phyloP scores from a whole-genome alignment of 2,329 filamentous ascomycete species.

The Pseudocercospora cruenta region DNA sequence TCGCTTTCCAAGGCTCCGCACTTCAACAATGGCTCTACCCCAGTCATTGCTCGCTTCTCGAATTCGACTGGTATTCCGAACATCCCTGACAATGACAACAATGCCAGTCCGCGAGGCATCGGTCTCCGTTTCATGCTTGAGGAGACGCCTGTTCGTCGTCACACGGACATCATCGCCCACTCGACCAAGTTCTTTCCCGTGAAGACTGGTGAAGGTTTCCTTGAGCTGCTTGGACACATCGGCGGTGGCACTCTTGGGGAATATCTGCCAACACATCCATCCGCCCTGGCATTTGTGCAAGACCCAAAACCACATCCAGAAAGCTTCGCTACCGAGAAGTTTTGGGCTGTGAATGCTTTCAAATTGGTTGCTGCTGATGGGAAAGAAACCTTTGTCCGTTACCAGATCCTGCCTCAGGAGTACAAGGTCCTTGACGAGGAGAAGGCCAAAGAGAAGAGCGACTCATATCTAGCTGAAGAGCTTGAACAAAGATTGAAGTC shows the following conservation, averaged over 20 bases:
- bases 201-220: constrained; percentile 57
- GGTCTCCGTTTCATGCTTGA: constrained; percentile 54
- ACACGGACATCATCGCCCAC: constrained; percentile 62
- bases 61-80: constrained; percentile 33
- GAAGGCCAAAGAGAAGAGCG: constrained; percentile 43
- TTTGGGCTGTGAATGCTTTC: constrained; percentile 56
- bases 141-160: constrained; percentile 43
- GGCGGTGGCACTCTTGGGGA: constrained; percentile 44
- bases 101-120: constrained; percentile 46
- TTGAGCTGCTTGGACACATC: constrained; percentile 53
- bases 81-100: constrained; percentile 33
- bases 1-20: constrained; percentile 42
- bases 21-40: constrained; percentile 29
- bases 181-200: constrained; percentile 58
- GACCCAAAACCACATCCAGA: constrained; percentile 55
- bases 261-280: constrained; percentile 52
- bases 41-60: constrained; percentile 34
- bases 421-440: constrained; percentile 42
- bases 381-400: constrained; percentile 53
- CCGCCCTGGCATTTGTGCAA: constrained; percentile 53
- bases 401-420: constrained; percentile 54
- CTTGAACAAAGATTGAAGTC: constrained; percentile 43
- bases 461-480: constrained; percentile 56
- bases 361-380: constrained; percentile 48
- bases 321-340: constrained; percentile 55